These are phyloP conservation scores for Fusarium sp. DNA, from an alignment of 2,329 filamentous ascomycete genomes.

Conservation along the genomic window DNA sequence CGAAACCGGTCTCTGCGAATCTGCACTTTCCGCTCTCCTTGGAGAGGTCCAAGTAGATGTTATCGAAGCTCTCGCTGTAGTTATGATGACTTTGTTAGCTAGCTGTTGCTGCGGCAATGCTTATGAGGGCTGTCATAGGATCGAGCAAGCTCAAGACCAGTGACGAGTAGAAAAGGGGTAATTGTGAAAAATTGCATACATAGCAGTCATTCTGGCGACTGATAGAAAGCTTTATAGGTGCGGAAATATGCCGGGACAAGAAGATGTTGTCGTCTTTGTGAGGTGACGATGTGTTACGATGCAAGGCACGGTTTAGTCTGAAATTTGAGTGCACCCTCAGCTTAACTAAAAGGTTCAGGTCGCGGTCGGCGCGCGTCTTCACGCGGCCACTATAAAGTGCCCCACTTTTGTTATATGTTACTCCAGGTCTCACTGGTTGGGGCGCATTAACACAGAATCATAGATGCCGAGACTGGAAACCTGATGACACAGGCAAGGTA, in stretches of 20 bases:
- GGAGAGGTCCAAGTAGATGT: slow-evolving; percentile 95
- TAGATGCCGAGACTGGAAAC: neutral
- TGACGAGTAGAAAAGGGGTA: neutral
- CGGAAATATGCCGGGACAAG: neutral
- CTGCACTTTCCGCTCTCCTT: slow-evolving; percentile 92
- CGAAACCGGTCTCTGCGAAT: slow-evolving; percentile 92
- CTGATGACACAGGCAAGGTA: neutral
- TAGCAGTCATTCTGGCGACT: slow-evolving; percentile 49
- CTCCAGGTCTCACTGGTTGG: neutral
- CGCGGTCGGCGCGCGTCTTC: slow-evolving; percentile 28
- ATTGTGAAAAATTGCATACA: slow-evolving; percentile 44
- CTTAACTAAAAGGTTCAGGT: slow-evolving; percentile 14
- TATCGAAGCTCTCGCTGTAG: slow-evolving; percentile 88
- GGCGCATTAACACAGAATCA: neutral
- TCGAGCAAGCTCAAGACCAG: neutral
- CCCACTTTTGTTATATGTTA: slow-evolving; percentile 1
- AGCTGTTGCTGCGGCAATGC: slow-evolving; percentile 27
- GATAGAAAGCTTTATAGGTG: slow-evolving; percentile 1
- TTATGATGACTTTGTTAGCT: slow-evolving; percentile 17
- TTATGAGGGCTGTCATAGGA: neutral
- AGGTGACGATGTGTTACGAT: slow-evolving; percentile 19
- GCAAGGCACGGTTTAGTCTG: slow-evolving; percentile 22
- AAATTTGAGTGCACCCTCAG: slow-evolving; percentile 33
- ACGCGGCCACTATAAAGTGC: slow-evolving; percentile 35
- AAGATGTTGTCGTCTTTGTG: slow-evolving; percentile 7